Percentiles rank a stretch among this genome's conserved stretches.
Conservation (phyloP, 345 rosid genomes). For the Dovyalis caffra region DNA sequence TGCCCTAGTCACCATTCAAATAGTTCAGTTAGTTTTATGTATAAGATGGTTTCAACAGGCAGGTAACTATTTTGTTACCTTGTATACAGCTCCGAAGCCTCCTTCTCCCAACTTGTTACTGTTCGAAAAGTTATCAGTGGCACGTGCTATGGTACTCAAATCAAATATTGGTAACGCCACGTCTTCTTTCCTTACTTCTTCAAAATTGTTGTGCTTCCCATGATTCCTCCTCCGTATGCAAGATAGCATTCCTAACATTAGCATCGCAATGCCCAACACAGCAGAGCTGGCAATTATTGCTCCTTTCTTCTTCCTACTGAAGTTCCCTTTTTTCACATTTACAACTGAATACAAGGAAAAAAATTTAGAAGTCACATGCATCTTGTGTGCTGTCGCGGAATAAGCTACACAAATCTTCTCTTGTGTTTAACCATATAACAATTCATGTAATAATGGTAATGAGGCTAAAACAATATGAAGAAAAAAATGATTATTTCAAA, state of each 20-base stretch:
- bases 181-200: neutral
- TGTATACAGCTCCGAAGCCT: neutral
- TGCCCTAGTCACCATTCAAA: neutral
- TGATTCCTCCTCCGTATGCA: neutral
- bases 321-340: neutral
- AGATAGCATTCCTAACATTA: neutral
- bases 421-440: too few species aligned
- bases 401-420: too few species aligned
- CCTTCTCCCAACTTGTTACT: conserved; percentile 1
- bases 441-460: too few species aligned
- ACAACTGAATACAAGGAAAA: too few species aligned
- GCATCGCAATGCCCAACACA: too few species aligned
- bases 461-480: too few species aligned
- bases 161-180: neutral
- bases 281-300: neutral
- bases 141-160: neutral
- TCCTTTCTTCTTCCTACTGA: too few species aligned
- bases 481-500: too few species aligned
- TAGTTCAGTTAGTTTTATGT: neutral
- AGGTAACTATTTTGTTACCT: neutral
- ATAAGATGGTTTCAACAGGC: too few species aligned
- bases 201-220: too few species aligned
- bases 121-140: neutral
- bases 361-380: too few species aligned
- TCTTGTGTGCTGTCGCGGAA: too few species aligned